Evolutionary conservation across 2,329 filamentous ascomycete species (phyloP).

Genomic region (Fusarium papillatum): DNA sequence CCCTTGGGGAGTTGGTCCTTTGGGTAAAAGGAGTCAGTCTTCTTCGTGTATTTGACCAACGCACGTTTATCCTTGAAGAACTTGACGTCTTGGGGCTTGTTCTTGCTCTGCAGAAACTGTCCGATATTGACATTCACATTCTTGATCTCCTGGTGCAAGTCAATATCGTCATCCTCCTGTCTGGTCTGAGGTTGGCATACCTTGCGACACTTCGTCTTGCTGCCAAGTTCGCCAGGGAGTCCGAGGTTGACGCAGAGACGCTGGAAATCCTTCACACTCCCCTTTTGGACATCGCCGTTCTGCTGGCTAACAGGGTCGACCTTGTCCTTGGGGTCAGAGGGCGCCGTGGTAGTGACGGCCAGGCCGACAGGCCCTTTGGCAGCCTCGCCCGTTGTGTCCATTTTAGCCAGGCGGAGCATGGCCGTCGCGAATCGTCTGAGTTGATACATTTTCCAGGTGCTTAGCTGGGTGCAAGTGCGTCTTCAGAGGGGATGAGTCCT

Average conservation of each 20-base stretch:
- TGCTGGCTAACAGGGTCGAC: too few relatives aligned
- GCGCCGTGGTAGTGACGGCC: too few relatives aligned
- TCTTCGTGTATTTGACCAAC: conserved; percentile 43
- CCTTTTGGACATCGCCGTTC: too few relatives aligned
- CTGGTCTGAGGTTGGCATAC: conserved; percentile 45
- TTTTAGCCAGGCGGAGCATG: too few relatives aligned
- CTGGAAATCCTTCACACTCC: too few relatives aligned
- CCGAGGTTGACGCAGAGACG: neutral
- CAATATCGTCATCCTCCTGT: neutral
- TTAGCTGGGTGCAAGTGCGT: too few relatives aligned
- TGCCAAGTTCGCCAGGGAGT: conserved; percentile 46
- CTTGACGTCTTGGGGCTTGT: conserved; percentile 40
- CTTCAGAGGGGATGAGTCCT: too few relatives aligned
- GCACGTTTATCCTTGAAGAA: conserved; percentile 49
- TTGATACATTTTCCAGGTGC: too few relatives aligned
- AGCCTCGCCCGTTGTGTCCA: too few relatives aligned
- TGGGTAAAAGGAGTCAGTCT: conserved; percentile 49
- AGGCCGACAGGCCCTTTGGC: too few relatives aligned
- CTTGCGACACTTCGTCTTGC: conserved; percentile 60
- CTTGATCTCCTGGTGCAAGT: conserved; percentile 52
- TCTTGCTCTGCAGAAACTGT: conserved; percentile 59
- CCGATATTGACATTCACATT: conserved; percentile 61
- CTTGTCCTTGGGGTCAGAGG: too few relatives aligned
- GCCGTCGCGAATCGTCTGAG: too few relatives aligned
- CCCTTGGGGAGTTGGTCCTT: conserved; percentile 51